Percentiles rank a stretch among this genome's conserved stretches.
Conservation (phyloP, 2,329 filamentous ascomycete genomes). For the Fusarium proliferatum region DNA sequence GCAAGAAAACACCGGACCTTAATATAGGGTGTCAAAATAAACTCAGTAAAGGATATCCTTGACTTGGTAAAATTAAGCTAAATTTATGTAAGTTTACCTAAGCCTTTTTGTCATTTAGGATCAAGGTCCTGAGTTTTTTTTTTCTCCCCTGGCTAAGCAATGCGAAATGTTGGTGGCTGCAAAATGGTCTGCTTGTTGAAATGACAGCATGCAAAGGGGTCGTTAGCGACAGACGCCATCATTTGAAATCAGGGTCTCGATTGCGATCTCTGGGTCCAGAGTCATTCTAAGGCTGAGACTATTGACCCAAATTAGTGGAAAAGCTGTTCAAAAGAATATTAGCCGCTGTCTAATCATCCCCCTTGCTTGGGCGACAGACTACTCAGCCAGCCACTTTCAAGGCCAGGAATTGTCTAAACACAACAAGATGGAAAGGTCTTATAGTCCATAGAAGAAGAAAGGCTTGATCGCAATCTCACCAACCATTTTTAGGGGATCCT, state of each 20-base stretch:
- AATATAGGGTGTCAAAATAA: too few relatives aligned
- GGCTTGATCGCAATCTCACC: background rate
- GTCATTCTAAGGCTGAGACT: background rate
- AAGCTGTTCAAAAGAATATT: background rate
- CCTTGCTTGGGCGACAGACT: background rate
- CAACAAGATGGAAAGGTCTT: background rate
- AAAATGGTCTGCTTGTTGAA: background rate
- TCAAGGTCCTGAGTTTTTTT: too few relatives aligned
- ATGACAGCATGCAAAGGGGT: background rate
- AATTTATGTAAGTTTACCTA: too few relatives aligned
- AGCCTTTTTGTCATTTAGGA: too few relatives aligned
- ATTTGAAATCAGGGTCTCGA: background rate
- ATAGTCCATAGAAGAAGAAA: too few relatives aligned
- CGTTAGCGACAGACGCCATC: background rate
- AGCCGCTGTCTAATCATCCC: background rate
- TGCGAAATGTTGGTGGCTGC: background rate
- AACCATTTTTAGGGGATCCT: rapidly evolving
- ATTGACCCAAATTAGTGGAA: background rate
- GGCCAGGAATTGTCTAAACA: background rate
- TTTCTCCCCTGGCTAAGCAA: background rate
- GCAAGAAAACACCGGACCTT: too few relatives aligned
- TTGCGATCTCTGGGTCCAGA: background rate
- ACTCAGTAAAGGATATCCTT: too few relatives aligned
- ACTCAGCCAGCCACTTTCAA: background rate
- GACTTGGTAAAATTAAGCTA: too few relatives aligned